These are phyloP conservation scores for Sarocladium kiliense DNA, from an alignment of 2,329 filamentous ascomycete genomes.

Conservation along the genomic window DNA sequence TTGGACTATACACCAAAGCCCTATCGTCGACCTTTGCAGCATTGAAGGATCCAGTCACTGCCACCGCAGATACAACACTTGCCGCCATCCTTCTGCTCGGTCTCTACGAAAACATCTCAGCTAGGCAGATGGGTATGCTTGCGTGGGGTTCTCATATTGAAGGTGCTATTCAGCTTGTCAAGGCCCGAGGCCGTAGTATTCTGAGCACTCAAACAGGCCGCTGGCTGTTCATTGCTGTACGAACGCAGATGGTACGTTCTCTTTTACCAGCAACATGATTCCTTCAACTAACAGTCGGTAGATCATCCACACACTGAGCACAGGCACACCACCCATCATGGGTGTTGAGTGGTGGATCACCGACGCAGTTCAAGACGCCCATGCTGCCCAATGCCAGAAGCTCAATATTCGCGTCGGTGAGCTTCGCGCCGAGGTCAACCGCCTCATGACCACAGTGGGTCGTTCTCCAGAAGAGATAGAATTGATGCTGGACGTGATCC, in stretches of 20 bases:
- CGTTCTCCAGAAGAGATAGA: slow-evolving; percentile 46
- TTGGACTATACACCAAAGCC: slow-evolving; percentile 51
- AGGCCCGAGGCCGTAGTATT: slow-evolving; percentile 51
- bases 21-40: slow-evolving; percentile 47
- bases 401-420: slow-evolving; percentile 50
- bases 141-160: slow-evolving; percentile 62
- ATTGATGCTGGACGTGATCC: slow-evolving; percentile 46
- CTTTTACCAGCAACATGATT: neutral
- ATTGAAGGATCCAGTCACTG: slow-evolving; percentile 42
- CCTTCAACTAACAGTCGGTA: slow-evolving; percentile 18
- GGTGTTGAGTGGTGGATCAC: slow-evolving; percentile 56
- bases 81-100: slow-evolving; percentile 56
- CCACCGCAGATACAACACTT: slow-evolving; percentile 51
- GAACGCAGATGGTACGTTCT: slow-evolving; percentile 51
- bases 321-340: slow-evolving; percentile 46
- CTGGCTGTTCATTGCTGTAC: slow-evolving; percentile 53
- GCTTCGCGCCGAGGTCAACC: slow-evolving; percentile 49
- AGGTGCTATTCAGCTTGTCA: slow-evolving; percentile 57
- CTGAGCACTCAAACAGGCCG: slow-evolving; percentile 47
- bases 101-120: slow-evolving; percentile 56
- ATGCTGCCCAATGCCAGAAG: slow-evolving; percentile 42
- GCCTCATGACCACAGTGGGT: slow-evolving; percentile 38
- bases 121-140: slow-evolving; percentile 46
- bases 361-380: slow-evolving; percentile 44
- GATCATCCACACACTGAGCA: slow-evolving; percentile 53